Percentiles rank a stretch among this genome's conserved stretches.
Evolutionary conservation across 129 eudicot genomes (phyloP).

Genomic region (Scalesia atractyloides): DNA sequence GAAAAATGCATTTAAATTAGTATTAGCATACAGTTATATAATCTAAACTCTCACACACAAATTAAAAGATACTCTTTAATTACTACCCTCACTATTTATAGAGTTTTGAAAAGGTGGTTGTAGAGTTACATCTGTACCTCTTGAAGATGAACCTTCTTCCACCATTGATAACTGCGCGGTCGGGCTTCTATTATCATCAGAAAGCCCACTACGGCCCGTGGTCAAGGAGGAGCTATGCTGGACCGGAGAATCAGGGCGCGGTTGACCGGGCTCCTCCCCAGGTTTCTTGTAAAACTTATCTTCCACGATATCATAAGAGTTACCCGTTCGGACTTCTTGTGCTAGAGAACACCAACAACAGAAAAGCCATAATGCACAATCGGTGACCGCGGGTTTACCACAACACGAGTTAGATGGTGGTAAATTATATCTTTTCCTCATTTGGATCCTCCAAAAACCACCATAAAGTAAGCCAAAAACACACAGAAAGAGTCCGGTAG

Average conservation of each 20-base stretch:
- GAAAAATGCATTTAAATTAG: not conserved
- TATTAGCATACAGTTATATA: not conserved
- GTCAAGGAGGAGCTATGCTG: constrained; percentile 36
- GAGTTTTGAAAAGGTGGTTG: constrained; percentile 57
- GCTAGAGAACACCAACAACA: constrained; percentile 99
- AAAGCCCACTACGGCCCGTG: constrained; percentile 36
- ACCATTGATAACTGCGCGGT: constrained; percentile 30
- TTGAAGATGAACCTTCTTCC: constrained; percentile 45
- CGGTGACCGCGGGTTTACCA: constrained; percentile 63
- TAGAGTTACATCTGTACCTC: constrained; percentile 49
- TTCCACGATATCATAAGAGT: constrained; percentile 72
- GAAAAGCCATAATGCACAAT: constrained; percentile 87
- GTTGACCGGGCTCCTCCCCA: constrained; percentile 14
- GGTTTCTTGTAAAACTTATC: constrained; percentile 58
- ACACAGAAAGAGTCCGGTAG: constrained; percentile 76
- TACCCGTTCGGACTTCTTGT: constrained; percentile 94
- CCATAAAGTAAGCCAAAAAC: constrained; percentile 89
- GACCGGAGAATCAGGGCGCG: constrained; percentile 39
- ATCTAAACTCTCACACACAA: constrained; percentile 2
- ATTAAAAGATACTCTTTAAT: constrained; percentile 6
- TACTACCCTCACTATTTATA: constrained; percentile 44
- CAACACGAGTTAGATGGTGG: constrained; percentile 61
- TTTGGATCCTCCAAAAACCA: constrained; percentile 97
- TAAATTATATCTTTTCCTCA: constrained; percentile 87
- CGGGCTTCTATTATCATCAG: constrained; percentile 36